These are phyloP conservation scores for Craterostigma plantagineum DNA, from an alignment of 257 asterid genomes.

Conservation along the genomic window DNA sequence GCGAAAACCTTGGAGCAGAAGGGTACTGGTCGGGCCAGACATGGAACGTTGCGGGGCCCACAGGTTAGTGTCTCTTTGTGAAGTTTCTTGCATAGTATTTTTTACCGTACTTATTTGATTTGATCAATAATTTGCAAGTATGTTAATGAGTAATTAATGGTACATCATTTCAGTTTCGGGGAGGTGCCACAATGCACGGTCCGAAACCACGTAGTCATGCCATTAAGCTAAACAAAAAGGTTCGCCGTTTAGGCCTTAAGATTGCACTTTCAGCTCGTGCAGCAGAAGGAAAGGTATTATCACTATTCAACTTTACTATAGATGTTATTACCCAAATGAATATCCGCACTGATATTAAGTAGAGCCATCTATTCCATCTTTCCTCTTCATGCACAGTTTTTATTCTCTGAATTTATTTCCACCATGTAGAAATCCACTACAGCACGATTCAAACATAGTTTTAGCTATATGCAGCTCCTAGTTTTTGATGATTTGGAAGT, in stretches of 20 bases:
- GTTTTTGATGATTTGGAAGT: constrained; percentile 71
- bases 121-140: too few relatives aligned
- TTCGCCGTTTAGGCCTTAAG: constrained; percentile 73
- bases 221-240: constrained; percentile 75
- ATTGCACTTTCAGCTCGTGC: constrained; percentile 86
- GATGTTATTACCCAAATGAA: too few relatives aligned
- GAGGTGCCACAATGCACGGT: constrained; percentile 82
- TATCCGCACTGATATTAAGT: too few relatives aligned
- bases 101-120: too few relatives aligned
- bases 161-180: constrained; percentile 50
- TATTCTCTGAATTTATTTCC: too few relatives aligned
- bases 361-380: too few relatives aligned
- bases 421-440: too few relatives aligned
- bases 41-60: constrained; percentile 69
- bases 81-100: constrained; percentile 5
- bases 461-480: constrained; percentile 38
- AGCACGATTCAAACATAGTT: too few relatives aligned
- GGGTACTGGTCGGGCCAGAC: constrained; percentile 92
- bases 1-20: constrained; percentile 81
- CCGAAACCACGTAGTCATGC: constrained; percentile 98
- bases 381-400: too few relatives aligned
- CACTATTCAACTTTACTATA: too few relatives aligned
- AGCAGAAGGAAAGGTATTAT: constrained; percentile 83
- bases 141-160: constrained; percentile 4
- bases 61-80: constrained; percentile 52